Percentiles rank a stretch among this genome's conserved stretches.
Conservation (phyloP, 2,329 filamentous ascomycete genomes). For the Tolypocladium cylindrosporum region DNA sequence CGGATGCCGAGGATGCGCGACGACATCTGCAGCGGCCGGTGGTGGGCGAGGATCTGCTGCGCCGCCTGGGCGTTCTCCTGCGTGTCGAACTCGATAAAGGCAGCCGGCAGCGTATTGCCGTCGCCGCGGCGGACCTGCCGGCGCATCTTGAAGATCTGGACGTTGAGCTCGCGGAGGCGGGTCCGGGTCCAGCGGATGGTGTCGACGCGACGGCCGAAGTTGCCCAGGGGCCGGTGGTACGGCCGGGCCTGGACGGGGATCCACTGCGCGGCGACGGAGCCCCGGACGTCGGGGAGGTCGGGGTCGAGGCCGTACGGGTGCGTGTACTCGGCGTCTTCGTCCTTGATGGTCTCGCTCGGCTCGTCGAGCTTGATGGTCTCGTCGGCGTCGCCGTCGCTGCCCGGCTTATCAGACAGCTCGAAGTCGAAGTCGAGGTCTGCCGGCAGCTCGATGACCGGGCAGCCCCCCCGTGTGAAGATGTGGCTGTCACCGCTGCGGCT, state of each 20-base stretch:
- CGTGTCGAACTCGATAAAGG: conserved; percentile 82
- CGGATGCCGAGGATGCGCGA: conserved; percentile 76
- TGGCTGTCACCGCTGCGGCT: conserved; percentile 2
- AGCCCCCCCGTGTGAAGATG: neutral
- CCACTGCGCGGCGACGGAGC: conserved; percentile 61
- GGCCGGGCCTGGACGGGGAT: conserved; percentile 64
- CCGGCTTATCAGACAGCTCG: neutral
- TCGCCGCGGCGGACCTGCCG: conserved; percentile 65
- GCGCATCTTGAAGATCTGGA: conserved; percentile 51
- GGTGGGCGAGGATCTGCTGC: conserved; percentile 78
- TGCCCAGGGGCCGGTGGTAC: conserved; percentile 55
- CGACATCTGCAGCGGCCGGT: conserved; percentile 77
- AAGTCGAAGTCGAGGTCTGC: conserved; percentile 3
- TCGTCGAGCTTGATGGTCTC: neutral
- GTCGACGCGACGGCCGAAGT: conserved; percentile 82
- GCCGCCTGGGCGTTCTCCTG: conserved; percentile 80
- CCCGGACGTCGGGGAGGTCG: conserved; percentile 28
- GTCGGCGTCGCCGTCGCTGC: neutral
- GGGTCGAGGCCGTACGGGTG: conserved; percentile 26
- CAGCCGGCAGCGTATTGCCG: conserved; percentile 58
- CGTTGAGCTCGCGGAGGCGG: conserved; percentile 27
- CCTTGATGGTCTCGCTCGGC: conserved; percentile 5
- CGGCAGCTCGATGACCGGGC: conserved; percentile 4
- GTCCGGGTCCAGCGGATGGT: conserved; percentile 83
- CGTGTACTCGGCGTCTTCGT: conserved; percentile 21